Percentiles rank a stretch among this genome's conserved stretches.
Evolutionary conservation across 257 asterid species (phyloP).

Genomic region (Scutellaria barbata): DNA sequence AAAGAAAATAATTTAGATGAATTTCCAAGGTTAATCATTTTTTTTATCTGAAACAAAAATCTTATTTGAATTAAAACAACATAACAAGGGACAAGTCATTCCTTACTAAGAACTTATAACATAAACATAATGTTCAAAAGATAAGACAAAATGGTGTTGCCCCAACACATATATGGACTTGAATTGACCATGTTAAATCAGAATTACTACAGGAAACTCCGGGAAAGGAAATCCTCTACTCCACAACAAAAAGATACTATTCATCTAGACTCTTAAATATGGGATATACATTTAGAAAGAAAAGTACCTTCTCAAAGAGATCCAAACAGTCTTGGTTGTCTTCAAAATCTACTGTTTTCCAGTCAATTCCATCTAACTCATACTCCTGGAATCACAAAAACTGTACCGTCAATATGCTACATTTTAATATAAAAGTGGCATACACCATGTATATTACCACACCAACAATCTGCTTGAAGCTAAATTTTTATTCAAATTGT

Average conservation of each 20-base stretch:
- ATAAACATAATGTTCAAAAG: neutral
- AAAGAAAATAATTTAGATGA: conserved; percentile 8
- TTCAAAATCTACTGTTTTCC: conserved; percentile 81
- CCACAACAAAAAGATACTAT: neutral
- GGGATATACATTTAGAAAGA: conserved; percentile 10
- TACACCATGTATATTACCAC: conserved; percentile 12
- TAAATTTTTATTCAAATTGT: conserved; percentile 25
- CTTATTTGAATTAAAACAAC: no score
- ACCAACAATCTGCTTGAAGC: conserved; percentile 22
- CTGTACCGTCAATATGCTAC: conserved; percentile 11
- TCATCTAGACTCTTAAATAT: conserved; percentile 16
- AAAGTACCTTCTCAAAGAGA: conserved; percentile 74
- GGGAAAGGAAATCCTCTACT: neutral
- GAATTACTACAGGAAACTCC: conserved; percentile 11
- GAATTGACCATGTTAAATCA: conserved; percentile 14
- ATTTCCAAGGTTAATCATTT: neutral
- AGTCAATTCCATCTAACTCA: conserved; percentile 89
- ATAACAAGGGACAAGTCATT: no score
- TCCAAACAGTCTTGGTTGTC: conserved; percentile 92
- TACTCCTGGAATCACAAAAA: conserved; percentile 57
- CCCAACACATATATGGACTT: neutral
- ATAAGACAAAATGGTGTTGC: conserved; percentile 15
- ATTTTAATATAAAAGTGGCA: conserved; percentile 15
- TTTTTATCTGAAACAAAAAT: no score
- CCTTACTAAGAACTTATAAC: no score